These are phyloP conservation scores for Pyrus communis DNA, from an alignment of 306 rosid genomes.

Conservation along the genomic window DNA sequence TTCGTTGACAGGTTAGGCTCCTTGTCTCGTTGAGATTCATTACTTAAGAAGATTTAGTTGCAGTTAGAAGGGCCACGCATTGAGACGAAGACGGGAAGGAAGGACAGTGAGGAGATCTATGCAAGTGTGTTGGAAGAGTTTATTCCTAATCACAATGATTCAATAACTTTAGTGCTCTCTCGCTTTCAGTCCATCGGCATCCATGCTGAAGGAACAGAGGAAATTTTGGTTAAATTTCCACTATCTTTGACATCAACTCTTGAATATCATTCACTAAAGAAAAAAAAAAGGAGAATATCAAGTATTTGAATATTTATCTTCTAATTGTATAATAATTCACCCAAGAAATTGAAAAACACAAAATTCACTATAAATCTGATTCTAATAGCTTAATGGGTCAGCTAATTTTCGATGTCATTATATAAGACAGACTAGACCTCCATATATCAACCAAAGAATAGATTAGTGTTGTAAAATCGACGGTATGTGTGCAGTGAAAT, in stretches of 20 bases:
- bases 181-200: slow-evolving; percentile 64
- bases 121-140: slow-evolving; percentile 26
- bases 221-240: slow-evolving; percentile 52
- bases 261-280: too few species aligned
- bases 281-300: too few species aligned
- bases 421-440: too few species aligned
- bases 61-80: slow-evolving; percentile 76
- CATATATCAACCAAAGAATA: too few species aligned
- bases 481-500: too few species aligned
- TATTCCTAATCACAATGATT: slow-evolving; percentile 73
- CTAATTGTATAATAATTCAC: too few species aligned
- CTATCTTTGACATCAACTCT: not conserved
- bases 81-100: slow-evolving; percentile 75
- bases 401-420: too few species aligned
- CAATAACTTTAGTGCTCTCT: slow-evolving; percentile 51
- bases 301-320: too few species aligned
- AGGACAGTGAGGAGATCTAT: slow-evolving; percentile 60
- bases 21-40: not conserved
- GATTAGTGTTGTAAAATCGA: too few species aligned
- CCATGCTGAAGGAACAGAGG: slow-evolving; percentile 64
- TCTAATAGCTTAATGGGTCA: too few species aligned
- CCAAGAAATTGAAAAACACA: too few species aligned
- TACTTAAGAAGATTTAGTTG: not conserved
- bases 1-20: not conserved
- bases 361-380: too few species aligned